Percentiles rank a stretch among this genome's conserved stretches.
phyloP scores from a whole-genome alignment of 805 yeast genomes.

The Ogataea pini region DNA sequence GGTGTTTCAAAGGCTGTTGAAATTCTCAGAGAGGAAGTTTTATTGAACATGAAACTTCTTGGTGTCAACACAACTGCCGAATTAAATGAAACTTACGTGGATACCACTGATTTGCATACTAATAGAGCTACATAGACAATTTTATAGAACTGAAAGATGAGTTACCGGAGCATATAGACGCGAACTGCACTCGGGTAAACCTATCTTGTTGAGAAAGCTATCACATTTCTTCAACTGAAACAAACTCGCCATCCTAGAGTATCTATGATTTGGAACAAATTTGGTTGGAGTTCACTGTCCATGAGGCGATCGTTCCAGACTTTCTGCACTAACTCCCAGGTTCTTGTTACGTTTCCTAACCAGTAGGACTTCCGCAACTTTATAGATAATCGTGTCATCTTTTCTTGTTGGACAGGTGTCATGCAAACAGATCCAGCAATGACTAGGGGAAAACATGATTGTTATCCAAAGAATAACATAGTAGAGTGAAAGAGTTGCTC shows the following conservation, averaged over 20 bases:
- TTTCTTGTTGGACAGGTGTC: background rate
- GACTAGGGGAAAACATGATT: constrained; percentile 26
- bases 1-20: constrained; percentile 54
- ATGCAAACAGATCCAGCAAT: background rate
- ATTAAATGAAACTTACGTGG: constrained; percentile 9
- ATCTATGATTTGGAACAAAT: background rate
- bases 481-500: constrained; percentile 55
- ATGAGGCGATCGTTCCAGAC: background rate
- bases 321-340: background rate
- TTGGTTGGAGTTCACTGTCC: background rate
- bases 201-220: too few relatives aligned
- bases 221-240: background rate
- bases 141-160: constrained; percentile 3
- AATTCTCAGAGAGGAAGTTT: constrained; percentile 60
- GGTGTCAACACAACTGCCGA: constrained; percentile 38
- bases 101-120: constrained; percentile 6
- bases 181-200: background rate
- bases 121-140: constrained; percentile 3
- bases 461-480: constrained; percentile 60
- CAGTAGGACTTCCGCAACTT: constrained; percentile 1
- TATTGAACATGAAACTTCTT: constrained; percentile 66
- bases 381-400: background rate
- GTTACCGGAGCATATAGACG: background rate
- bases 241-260: background rate
- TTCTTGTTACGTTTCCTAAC: background rate